Percentiles rank a stretch among this genome's conserved stretches.
These are phyloP conservation scores for Annulohypoxylon nitens DNA, from an alignment of 495 filamentous ascomycete genomes.

Conservation along the genomic window DNA sequence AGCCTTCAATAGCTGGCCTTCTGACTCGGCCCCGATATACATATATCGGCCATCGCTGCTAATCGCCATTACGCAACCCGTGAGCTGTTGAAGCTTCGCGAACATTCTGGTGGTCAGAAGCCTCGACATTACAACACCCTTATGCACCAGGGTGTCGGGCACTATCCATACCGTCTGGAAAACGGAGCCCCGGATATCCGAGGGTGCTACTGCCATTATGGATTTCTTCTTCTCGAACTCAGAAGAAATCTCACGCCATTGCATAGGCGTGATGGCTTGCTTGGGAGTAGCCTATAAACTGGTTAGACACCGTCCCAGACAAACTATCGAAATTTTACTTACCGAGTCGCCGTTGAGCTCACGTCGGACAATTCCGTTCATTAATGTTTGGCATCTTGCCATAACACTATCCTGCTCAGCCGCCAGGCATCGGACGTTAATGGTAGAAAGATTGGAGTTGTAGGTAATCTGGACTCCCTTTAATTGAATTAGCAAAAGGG, in stretches of 20 bases:
- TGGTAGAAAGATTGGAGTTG: conserved; percentile 42
- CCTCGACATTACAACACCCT: conserved; percentile 5
- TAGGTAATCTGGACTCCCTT: conserved; percentile 50
- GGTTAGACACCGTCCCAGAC: conserved; percentile 4
- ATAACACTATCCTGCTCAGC: conserved; percentile 44
- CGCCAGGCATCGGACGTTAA: conserved; percentile 51
- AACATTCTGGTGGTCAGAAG: conserved; percentile 43
- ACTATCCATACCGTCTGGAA: conserved; percentile 31
- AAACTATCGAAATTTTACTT: conserved; percentile 5
- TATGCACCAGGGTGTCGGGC: conserved; percentile 24
- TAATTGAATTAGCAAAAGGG: conserved; percentile 21
- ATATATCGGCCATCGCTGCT: conserved; percentile 45
- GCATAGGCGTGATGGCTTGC: background rate
- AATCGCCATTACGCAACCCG: conserved; percentile 45
- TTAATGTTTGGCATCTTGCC: conserved; percentile 27
- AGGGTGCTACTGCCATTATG: conserved; percentile 24
- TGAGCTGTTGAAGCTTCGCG: conserved; percentile 42
- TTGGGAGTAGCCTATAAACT: conserved; percentile 12
- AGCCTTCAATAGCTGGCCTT: conserved; percentile 39
- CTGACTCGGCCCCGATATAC: conserved; percentile 51
- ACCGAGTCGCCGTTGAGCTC: conserved; percentile 42
- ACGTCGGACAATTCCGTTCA: conserved; percentile 44
- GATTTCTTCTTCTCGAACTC: background rate
- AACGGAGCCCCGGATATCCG: conserved; percentile 18
- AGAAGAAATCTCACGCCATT: background rate